A percentile compares a stretch with the other conserved stretches of the same genome.
These are phyloP conservation scores for Acacia concinna DNA, from an alignment of 331 rosid species.

Conservation along the genomic window DNA sequence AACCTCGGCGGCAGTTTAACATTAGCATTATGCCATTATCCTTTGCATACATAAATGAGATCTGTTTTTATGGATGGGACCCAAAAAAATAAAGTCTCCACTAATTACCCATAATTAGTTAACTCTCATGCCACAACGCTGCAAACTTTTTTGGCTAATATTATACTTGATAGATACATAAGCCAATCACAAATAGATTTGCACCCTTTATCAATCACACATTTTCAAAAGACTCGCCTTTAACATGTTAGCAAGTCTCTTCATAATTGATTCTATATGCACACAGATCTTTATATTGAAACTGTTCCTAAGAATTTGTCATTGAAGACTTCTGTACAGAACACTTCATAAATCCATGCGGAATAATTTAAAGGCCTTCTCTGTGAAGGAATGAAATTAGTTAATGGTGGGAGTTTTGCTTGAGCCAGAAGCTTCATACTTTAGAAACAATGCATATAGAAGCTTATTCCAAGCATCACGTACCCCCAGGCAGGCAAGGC, in stretches of 20 bases:
- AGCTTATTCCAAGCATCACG: conserved; percentile 91
- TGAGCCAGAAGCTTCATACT: conserved; percentile 28
- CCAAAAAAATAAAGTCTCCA: not conserved
- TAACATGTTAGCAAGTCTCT: not conserved
- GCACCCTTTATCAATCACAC: not conserved
- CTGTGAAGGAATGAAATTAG: conserved; percentile 1
- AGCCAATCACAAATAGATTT: not conserved
- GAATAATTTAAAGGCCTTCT: conserved; percentile 5
- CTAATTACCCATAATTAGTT: not conserved
- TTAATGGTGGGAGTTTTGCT: conserved; percentile 28
- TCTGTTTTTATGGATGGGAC: not conserved
- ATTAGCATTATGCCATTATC: not conserved
- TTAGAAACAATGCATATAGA: conserved; percentile 66
- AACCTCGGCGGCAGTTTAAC: not conserved
- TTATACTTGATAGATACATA: not conserved
- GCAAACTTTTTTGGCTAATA: not conserved
- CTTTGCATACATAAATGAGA: not conserved
- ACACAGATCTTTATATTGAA: not conserved
- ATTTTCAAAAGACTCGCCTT: not conserved
- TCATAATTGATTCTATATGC: not conserved
- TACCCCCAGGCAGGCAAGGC: conserved; percentile 75
- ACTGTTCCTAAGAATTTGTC: not conserved
- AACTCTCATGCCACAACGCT: not conserved
- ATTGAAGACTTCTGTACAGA: not conserved
- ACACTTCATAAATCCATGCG: conserved; percentile 9